These are phyloP conservation scores for Umbelopsis ramanniana DNA, from an alignment of 192 early-diverging fungal species.

Conservation along the genomic window DNA sequence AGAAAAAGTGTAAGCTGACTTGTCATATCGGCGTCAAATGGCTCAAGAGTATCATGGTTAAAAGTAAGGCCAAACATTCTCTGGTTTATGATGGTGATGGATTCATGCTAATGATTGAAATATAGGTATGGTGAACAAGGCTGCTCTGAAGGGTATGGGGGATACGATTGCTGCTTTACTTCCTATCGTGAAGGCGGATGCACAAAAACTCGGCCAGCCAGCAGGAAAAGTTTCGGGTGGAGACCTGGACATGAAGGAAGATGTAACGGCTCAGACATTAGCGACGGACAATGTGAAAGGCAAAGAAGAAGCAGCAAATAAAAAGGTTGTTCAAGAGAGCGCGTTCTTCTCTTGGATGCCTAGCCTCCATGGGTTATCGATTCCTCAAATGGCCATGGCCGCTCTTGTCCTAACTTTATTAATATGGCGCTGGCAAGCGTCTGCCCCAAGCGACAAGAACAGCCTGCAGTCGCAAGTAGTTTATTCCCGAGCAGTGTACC, in stretches of 20 bases:
- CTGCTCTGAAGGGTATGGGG: constrained; percentile 60
- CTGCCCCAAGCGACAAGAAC: not conserved
- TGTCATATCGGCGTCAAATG: constrained; percentile 66
- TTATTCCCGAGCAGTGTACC: constrained; percentile 45
- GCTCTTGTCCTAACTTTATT: not conserved
- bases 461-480: not conserved
- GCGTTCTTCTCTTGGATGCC: not conserved
- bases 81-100: constrained; percentile 10
- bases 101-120: constrained; percentile 16
- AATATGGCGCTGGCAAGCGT: not conserved
- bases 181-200: constrained; percentile 51
- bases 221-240: not conserved
- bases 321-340: not conserved
- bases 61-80: constrained; percentile 43
- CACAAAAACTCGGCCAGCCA: constrained; percentile 25
- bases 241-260: not conserved
- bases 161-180: constrained; percentile 53
- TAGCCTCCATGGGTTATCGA: not conserved
- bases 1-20: constrained; percentile 53
- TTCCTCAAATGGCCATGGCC: not conserved
- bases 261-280: constrained; percentile 26
- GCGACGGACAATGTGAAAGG: not conserved
- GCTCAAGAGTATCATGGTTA: constrained; percentile 72
- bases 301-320: constrained; percentile 1
- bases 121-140: constrained; percentile 58